Percentiles rank a stretch among this genome's conserved stretches.
phyloP scores from a whole-genome alignment of 768 basidiomycete species.

The Suillus clintonianus region DNA sequence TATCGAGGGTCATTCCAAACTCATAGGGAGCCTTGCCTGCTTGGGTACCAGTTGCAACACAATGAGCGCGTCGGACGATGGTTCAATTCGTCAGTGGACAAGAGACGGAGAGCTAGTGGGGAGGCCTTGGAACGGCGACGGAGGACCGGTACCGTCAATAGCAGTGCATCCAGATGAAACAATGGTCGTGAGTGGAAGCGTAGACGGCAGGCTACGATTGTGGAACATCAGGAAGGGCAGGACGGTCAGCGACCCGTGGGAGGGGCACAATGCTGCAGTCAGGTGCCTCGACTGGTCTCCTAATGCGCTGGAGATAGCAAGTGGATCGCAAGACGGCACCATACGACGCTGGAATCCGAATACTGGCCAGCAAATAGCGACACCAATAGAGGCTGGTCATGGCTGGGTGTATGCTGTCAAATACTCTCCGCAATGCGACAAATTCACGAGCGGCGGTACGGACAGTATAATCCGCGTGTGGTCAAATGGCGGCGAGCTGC shows the following conservation, averaged over 20 bases:
- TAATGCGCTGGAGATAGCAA: conserved; percentile 12
- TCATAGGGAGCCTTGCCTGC: neutral
- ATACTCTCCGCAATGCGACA: neutral
- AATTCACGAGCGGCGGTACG: neutral
- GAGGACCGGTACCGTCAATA: neutral
- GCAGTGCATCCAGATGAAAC: neutral
- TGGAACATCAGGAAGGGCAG: neutral
- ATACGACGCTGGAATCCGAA: conserved; percentile 12
- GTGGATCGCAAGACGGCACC: conserved; percentile 2
- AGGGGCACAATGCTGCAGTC: neutral
- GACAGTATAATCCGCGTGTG: neutral
- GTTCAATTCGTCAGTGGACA: neutral
- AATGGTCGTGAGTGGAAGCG: neutral
- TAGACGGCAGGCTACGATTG: neutral
- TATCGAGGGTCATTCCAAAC: neutral
- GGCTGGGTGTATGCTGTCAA: neutral
- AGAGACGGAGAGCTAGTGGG: neutral
- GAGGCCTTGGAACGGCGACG: neutral
- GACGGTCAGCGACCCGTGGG: neutral
- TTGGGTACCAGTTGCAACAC: neutral
- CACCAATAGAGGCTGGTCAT: neutral
- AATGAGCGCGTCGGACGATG: neutral
- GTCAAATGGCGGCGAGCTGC: neutral
- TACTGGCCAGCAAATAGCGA: neutral
- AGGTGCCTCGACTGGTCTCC: conserved; percentile 14